phyloP scores from a whole-genome alignment of 176 grass and related monocot species.

The Carex parvula region DNA sequence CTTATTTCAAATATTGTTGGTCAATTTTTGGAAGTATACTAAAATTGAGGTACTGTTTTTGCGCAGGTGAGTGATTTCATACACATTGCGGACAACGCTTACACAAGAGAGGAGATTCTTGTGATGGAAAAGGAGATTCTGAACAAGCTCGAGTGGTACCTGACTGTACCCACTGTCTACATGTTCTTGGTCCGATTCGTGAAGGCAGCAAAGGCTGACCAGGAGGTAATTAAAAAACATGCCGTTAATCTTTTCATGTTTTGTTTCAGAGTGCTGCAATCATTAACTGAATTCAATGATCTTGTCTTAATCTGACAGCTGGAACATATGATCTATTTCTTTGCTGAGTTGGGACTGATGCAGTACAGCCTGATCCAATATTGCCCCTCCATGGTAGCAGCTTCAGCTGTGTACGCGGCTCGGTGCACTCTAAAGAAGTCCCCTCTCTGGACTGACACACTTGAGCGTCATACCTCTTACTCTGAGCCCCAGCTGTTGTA shows the following conservation, averaged over 20 bases:
- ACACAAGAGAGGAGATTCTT: slow-evolving; percentile 74
- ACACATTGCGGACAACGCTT: slow-evolving; percentile 77
- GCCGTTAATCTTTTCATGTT: neutral
- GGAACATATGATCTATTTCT: slow-evolving; percentile 92
- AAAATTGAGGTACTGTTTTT: neutral
- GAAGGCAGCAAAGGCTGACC: slow-evolving; percentile 58
- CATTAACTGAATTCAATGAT: slow-evolving; percentile 5
- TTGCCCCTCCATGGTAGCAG: slow-evolving; percentile 67
- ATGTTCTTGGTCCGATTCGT: slow-evolving; percentile 78
- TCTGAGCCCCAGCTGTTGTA: slow-evolving; percentile 62
- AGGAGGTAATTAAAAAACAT: slow-evolving; percentile 42
- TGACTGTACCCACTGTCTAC: slow-evolving; percentile 77
- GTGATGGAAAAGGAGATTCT: slow-evolving; percentile 79
- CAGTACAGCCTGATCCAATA: slow-evolving; percentile 56
- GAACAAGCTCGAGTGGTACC: slow-evolving; percentile 86
- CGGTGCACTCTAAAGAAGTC: slow-evolving; percentile 64
- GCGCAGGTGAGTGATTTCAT: slow-evolving; percentile 91
- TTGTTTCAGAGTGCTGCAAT: neutral
- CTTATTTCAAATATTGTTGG: neutral
- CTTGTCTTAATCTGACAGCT: slow-evolving; percentile 46
- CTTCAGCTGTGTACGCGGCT: slow-evolving; percentile 78
- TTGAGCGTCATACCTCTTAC: slow-evolving; percentile 67
- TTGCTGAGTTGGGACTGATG: slow-evolving; percentile 70
- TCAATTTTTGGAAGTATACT: neutral
- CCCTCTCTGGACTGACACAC: slow-evolving; percentile 80